Evolutionary conservation across 2,329 filamentous ascomycete genomes (phyloP).

Genomic region (Phaeosphaeria sp.): DNA sequence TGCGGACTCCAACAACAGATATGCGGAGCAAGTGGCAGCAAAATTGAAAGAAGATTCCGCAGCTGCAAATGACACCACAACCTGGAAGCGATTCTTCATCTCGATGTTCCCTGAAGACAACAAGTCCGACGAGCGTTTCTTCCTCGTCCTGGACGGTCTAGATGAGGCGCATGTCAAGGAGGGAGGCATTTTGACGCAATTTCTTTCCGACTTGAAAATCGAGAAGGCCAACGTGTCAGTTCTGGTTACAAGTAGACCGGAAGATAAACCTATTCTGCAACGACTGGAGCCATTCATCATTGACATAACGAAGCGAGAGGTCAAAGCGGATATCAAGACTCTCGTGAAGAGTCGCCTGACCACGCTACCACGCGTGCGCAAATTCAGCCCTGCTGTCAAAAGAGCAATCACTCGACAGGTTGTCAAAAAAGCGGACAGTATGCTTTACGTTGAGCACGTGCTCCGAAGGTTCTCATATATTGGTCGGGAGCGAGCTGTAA

Average conservation of each 20-base stretch:
- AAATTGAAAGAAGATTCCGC: constrained; percentile 31
- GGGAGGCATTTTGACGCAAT: not conserved
- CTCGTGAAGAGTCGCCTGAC: not conserved
- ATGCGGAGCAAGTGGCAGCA: constrained; percentile 40
- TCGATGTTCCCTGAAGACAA: not conserved
- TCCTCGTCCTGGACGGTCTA: not conserved
- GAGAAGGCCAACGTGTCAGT: not conserved
- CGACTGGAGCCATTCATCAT: not conserved
- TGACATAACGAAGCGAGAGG: not conserved
- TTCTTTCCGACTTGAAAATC: not conserved
- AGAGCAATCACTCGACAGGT: constrained; percentile 39
- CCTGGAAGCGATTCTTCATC: not conserved
- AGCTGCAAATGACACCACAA: not conserved
- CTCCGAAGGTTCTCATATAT: constrained; percentile 38
- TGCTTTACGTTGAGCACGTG: constrained; percentile 50
- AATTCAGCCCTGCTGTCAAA: constrained; percentile 37
- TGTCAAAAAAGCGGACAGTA: constrained; percentile 38
- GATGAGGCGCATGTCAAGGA: not conserved
- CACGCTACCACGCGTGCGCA: constrained; percentile 12
- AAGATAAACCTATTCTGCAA: not conserved
- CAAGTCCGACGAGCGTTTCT: not conserved
- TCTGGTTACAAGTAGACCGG: not conserved
- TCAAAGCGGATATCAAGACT: not conserved
- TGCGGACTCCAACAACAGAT: constrained; percentile 32
- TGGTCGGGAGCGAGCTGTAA: constrained; percentile 42